Evolutionary conservation across 2,329 filamentous ascomycete genomes (phyloP), one percentile per base, ranked within the genome.

Genomic region (Aspergillus fructus): DNA sequence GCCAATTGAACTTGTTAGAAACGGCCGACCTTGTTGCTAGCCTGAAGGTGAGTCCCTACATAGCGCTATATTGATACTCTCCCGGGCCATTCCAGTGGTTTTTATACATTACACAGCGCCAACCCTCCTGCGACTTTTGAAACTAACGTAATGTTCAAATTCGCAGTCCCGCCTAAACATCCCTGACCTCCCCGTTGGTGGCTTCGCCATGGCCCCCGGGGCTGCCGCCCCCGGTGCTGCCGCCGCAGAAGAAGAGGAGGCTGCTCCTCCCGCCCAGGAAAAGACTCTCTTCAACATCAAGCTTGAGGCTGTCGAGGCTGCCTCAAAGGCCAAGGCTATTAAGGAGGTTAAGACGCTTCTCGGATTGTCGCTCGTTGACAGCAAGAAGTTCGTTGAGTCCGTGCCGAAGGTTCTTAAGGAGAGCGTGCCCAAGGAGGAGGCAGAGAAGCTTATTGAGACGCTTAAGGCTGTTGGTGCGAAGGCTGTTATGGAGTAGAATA

Each of bases 321-420:
- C 79, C 50, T 81, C 93, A 64, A 99, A 99, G 84, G 92, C 96
- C 70, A 99, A 99, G 89, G 83, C 99, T 70, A 99, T 99, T 85
- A 99, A 99, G 86, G 94, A 99, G 83, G 85, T 99, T 81, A 99
- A 99, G 87, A 88, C 86, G 71, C 84, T 99, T 86, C 82, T 99
- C 60, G 94, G 94, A 43, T 80, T 99, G 73, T 96, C 90, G 75
- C 84, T 99, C 81, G 96, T 99, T 67, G 94, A 99, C 79, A 96
- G 91, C 81, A 99, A 99, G 89, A 99, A 99, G 83, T 99, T 99
- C 72, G 94, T 99, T 65, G 94, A 99, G 84, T 91, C 90, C 73
- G 93, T 90, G 67, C 94, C 94, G 64, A 99, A 99, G 89, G 81
- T 91, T 77, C 90, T 99, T 91, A 97, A 97, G 88, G 94, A 99